Conservation (phyloP, 345 rosid species). For the Anastatica hierochuntica region DNA sequence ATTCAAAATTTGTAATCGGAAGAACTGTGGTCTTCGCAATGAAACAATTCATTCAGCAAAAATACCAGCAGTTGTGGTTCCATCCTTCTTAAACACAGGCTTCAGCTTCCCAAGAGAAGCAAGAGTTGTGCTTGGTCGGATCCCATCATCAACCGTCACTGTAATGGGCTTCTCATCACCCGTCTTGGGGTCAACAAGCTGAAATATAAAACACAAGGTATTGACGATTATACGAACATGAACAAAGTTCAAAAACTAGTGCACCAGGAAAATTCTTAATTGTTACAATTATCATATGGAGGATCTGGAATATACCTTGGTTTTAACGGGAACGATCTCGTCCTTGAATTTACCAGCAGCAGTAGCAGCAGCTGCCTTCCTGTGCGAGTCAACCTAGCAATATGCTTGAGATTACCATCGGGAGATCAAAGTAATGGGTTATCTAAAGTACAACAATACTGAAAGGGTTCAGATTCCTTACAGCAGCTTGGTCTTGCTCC, state of each 20-base stretch:
- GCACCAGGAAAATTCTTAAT: neutral
- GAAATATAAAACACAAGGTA: constrained; percentile 20
- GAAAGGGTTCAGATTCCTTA: constrained; percentile 29
- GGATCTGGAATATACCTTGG: constrained; percentile 52
- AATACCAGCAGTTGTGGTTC: constrained; percentile 92
- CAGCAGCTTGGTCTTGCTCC: constrained; percentile 99
- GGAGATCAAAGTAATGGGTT: neutral
- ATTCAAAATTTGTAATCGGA: neutral
- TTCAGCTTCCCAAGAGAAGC: constrained; percentile 67
- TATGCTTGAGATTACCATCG: neutral
- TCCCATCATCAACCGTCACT: constrained; percentile 89
- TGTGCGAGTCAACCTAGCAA: constrained; percentile 82
- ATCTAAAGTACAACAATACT: constrained; percentile 1
- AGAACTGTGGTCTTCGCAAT: neutral
- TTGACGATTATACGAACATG: neutral
- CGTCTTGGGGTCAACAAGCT: constrained; percentile 94
- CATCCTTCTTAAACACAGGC: constrained; percentile 90
- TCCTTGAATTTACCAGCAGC: constrained; percentile 88
- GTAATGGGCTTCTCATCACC: constrained; percentile 73
- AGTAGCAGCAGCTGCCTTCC: constrained; percentile 99
- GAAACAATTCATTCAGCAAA: neutral
- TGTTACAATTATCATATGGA: neutral
- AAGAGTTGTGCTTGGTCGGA: constrained; percentile 62
- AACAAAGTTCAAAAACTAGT: neutral
- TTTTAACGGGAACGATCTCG: constrained; percentile 83